A percentile compares a stretch with the other conserved stretches of the same genome.
Conservation (phyloP, 345 rosid genomes). For the Cardiospermum halicacabum region DNA sequence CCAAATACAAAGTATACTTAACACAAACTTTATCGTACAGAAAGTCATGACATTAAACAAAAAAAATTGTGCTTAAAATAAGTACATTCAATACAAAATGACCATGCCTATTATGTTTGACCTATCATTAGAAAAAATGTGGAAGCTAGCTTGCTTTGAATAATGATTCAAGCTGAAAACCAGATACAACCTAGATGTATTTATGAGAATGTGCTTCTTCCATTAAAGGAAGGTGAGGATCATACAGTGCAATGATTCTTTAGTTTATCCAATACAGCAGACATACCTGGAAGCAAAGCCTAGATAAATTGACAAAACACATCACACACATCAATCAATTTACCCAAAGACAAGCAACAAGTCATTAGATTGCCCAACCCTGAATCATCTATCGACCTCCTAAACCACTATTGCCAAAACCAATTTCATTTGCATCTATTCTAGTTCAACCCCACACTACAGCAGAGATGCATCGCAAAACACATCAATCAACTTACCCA, state of each 20-base stretch:
- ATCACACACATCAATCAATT: too few species aligned
- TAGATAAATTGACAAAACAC: not conserved
- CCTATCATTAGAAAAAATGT: not conserved
- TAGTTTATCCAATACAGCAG: not conserved
- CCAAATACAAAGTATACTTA: not conserved
- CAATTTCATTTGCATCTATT: too few species aligned
- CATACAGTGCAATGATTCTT: not conserved
- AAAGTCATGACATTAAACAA: not conserved
- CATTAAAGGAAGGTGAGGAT: not conserved
- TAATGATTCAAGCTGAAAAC: not conserved
- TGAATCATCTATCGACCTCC: too few species aligned
- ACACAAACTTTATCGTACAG: not conserved
- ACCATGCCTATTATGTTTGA: not conserved
- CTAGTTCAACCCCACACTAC: too few species aligned
- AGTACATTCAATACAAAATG: not conserved
- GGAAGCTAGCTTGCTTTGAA: not conserved
- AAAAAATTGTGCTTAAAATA: not conserved
- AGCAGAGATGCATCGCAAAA: too few species aligned
- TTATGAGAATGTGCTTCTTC: not conserved
- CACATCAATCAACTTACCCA: too few species aligned
- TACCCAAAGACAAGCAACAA: too few species aligned
- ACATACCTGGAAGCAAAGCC: not conserved
- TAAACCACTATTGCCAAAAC: too few species aligned
- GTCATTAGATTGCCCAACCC: too few species aligned
- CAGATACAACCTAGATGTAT: not conserved